phyloP scores from a whole-genome alignment of 2,329 filamentous ascomycete genomes.

The Diplodia mutila region DNA sequence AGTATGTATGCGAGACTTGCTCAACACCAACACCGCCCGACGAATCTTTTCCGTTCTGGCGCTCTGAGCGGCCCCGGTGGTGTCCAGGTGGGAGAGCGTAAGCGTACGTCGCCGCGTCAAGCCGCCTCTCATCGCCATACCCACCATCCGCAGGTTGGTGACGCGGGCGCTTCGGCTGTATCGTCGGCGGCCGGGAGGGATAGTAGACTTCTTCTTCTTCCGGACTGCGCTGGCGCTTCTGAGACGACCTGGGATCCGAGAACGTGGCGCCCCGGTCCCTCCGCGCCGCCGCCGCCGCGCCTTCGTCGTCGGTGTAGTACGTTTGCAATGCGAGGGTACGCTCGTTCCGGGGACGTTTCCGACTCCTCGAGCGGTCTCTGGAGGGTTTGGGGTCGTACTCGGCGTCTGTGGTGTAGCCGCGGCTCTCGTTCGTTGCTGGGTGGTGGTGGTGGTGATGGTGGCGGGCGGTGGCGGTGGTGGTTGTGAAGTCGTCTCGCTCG shows the following conservation, averaged over 20 bases:
- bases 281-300: too few relatives aligned
- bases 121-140: too few relatives aligned
- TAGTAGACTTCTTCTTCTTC: background rate
- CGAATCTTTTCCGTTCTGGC: background rate
- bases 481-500: background rate
- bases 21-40: too few relatives aligned
- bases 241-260: too few relatives aligned
- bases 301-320: background rate
- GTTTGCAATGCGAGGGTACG: background rate
- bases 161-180: background rate
- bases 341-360: background rate
- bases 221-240: background rate
- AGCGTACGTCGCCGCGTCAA: too few relatives aligned
- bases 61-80: background rate
- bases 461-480: too few relatives aligned
- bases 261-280: too few relatives aligned
- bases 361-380: background rate
- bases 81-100: too few relatives aligned
- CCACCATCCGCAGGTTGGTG: background rate
- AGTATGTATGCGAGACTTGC: too few relatives aligned
- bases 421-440: background rate
- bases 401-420: background rate
- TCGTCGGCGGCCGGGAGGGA: background rate
- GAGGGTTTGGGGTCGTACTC: background rate
- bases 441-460: background rate